Conservation (phyloP, 2,329 filamentous ascomycete genomes). For the Fusarium mundagurra region DNA sequence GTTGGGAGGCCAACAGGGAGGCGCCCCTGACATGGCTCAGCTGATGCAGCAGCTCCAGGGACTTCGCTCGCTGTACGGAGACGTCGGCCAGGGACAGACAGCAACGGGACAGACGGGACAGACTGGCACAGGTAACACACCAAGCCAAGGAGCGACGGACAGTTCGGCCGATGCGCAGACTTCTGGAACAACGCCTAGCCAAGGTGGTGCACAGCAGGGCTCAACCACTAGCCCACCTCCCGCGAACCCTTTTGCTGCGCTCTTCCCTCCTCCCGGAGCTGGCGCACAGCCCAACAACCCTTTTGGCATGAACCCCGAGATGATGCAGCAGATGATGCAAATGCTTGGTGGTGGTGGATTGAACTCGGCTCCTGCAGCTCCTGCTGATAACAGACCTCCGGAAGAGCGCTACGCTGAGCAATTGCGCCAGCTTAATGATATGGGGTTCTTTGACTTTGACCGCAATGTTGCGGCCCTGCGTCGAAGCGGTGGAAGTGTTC, state of each 20-base stretch:
- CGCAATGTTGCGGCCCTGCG: slow-evolving; percentile 88
- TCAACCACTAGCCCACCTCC: slow-evolving; percentile 51
- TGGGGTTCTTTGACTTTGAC: slow-evolving; percentile 99
- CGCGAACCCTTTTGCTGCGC: slow-evolving; percentile 73
- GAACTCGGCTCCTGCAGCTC: slow-evolving; percentile 60
- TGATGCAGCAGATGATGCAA: slow-evolving; percentile 64
- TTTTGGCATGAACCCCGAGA: slow-evolving; percentile 63
- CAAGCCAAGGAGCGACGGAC: slow-evolving; percentile 38
- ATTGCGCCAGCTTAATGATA: slow-evolving; percentile 92
- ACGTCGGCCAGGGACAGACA: slow-evolving; percentile 40
- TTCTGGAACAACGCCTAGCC: slow-evolving; percentile 33
- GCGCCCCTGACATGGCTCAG: slow-evolving; percentile 20
- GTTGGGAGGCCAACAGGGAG: slow-evolving; percentile 28
- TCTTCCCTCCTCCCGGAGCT: slow-evolving; percentile 60
- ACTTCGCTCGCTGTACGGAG: slow-evolving; percentile 46
- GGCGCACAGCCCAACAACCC: slow-evolving; percentile 50
- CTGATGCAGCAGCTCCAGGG: slow-evolving; percentile 45
- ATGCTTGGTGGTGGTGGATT: slow-evolving; percentile 53
- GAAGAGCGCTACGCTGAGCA: slow-evolving; percentile 94
- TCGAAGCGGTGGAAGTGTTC: slow-evolving; percentile 90
- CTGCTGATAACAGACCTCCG: slow-evolving; percentile 85
- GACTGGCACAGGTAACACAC: slow-evolving; percentile 41
- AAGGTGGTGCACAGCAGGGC: slow-evolving; percentile 32
- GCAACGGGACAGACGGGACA: slow-evolving; percentile 40
- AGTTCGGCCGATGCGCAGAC: slow-evolving; percentile 38